Percentiles rank a stretch among this genome's conserved stretches.
These are phyloP conservation scores for Pichia sp. DNA, from an alignment of 1,139 yeast species.

Conservation along the genomic window DNA sequence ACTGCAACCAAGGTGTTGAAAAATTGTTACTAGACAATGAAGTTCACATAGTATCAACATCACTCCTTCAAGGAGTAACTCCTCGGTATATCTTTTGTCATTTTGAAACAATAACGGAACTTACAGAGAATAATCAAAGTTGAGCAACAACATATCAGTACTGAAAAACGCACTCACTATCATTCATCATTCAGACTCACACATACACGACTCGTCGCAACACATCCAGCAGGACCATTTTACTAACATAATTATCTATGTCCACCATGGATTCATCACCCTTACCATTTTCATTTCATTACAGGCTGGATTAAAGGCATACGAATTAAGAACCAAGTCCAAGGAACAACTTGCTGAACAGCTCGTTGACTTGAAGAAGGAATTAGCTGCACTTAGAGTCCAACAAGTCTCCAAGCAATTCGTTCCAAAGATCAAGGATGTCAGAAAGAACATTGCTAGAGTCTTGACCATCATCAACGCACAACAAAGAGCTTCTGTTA, in stretches of 20 bases:
- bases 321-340: slow-evolving; percentile 96
- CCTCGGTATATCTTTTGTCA: too few species aligned
- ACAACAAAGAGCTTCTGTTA: slow-evolving; percentile 93
- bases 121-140: too few species aligned
- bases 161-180: not conserved
- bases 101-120: too few species aligned
- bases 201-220: not conserved
- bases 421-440: slow-evolving; percentile 91
- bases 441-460: slow-evolving; percentile 98
- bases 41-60: too few species aligned
- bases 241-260: not conserved
- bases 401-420: slow-evolving; percentile 91
- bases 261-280: too few species aligned
- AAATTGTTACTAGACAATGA: too few species aligned
- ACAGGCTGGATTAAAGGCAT: slow-evolving; percentile 79
- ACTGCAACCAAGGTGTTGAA: too few species aligned
- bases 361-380: slow-evolving; percentile 95
- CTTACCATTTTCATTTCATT: not conserved
- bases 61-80: too few species aligned
- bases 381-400: slow-evolving; percentile 92
- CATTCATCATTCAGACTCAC: not conserved
- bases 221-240: not conserved
- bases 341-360: slow-evolving; percentile 94
- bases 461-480: slow-evolving; percentile 95
- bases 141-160: too few species aligned